These are phyloP conservation scores for Pyrus hybrid DNA, from an alignment of 331 rosid genomes.

Conservation along the genomic window DNA sequence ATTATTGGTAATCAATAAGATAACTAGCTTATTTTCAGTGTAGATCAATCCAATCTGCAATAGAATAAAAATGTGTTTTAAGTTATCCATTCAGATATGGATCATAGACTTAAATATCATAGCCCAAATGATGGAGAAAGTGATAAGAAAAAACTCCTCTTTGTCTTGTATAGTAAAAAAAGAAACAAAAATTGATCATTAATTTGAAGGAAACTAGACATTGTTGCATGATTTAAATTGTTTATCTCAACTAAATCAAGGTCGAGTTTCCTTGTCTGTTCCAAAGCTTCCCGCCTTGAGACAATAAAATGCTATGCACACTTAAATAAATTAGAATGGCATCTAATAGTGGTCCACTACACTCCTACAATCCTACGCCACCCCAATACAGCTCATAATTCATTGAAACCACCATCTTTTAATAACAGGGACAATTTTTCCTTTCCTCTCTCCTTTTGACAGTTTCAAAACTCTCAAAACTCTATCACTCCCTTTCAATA, in stretches of 20 bases:
- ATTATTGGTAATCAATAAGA: background rate
- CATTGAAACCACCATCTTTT: background rate
- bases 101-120: background rate
- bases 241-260: conserved; percentile 92
- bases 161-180: background rate
- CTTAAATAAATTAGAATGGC: conserved; percentile 11
- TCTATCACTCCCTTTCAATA: background rate
- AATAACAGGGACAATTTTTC: background rate
- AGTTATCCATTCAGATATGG: background rate
- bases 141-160: background rate
- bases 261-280: conserved; percentile 54
- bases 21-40: background rate
- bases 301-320: conserved; percentile 56
- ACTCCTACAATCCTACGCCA: background rate
- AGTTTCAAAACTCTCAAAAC: background rate
- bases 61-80: background rate
- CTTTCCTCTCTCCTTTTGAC: background rate
- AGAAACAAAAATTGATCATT: background rate
- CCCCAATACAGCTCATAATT: background rate
- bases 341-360: background rate
- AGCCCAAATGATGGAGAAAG: background rate
- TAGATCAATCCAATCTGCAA: background rate
- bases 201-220: background rate
- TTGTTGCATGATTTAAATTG: background rate
- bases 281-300: conserved; percentile 54